Evolutionary conservation across 2,329 filamentous ascomycete genomes (phyloP), one percentile per base, ranked within the genome.

Genomic region (Aspergillus pseudoterreus): DNA sequence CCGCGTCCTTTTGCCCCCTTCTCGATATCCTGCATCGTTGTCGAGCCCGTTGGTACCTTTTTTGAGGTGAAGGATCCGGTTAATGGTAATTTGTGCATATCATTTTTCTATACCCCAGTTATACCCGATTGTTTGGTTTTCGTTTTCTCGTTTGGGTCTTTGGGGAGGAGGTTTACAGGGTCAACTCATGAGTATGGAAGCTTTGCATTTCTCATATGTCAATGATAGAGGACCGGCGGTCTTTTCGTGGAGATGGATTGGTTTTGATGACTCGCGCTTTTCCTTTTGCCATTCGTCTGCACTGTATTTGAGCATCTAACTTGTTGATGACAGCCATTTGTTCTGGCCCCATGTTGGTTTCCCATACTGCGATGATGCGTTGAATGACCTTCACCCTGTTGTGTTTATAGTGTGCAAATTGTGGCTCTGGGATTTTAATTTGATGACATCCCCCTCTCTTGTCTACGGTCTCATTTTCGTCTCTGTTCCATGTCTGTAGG

Each of bases 31-130:
- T 15, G 14, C 35, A 38, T 38, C 35, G 35, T 30, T 30, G 27
- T 30, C 8, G 27, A 30, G 3, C 27, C 27, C 27, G 1, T 30
- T 30, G 27, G 27, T 9, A 42, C 38, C 17, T 10, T 41, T 21
- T 19, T 42, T 21, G 39, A 21, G 17, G 19, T 21, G 39, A 6
- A 50, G 57, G 56, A 52, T 56, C 44, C 51, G 54, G 56, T 54
- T 66, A 68, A 63, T 66, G 59, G 61, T 67, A 63, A 66, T 65
- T 58, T 58, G 61, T 56, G 59, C 60, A 60, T 58, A 52, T 63
- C 51, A 45, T 57, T 62, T 42, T n/a, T 63, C 58, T 67, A 70
- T 70, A 70, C 66, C 66, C 66, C 60, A 68, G 59, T 64, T 68
- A 65, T 66, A 63, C 64, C 62, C 62, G 55, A 57, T 65, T 57